These are phyloP conservation scores for Begonia masoniana DNA, from an alignment of 306 rosid genomes.

Conservation along the genomic window DNA sequence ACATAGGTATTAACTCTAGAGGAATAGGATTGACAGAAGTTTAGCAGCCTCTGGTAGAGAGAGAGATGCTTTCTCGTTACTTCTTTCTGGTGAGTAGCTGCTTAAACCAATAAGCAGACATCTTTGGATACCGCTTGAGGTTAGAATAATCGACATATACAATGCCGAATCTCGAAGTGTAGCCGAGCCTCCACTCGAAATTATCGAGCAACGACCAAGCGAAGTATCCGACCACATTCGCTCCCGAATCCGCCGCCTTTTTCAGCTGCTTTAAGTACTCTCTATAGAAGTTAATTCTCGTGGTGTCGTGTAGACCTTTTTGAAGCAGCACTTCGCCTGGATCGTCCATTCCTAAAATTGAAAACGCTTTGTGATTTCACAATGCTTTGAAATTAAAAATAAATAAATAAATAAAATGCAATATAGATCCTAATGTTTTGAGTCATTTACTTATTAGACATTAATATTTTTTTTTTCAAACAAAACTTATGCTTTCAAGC, in stretches of 20 bases:
- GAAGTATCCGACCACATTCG: slow-evolving; percentile 60
- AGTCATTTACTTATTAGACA: too few relatives aligned
- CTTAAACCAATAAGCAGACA: slow-evolving; percentile 92
- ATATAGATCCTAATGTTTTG: too few relatives aligned
- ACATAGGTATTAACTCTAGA: not conserved
- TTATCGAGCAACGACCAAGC: slow-evolving; percentile 95
- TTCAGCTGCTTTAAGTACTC: slow-evolving; percentile 53
- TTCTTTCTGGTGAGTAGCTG: slow-evolving; percentile 37
- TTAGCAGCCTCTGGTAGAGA: not conserved
- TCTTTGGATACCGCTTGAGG: slow-evolving; percentile 76
- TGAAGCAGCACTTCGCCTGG: slow-evolving; percentile 52
- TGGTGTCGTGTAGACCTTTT: slow-evolving; percentile 51
- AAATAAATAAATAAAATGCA: too few relatives aligned
- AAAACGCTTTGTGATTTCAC: not conserved
- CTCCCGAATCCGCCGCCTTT: slow-evolving; percentile 69
- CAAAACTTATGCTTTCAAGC: too few relatives aligned
- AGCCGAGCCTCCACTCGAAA: slow-evolving; percentile 89
- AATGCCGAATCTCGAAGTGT: slow-evolving; percentile 85
- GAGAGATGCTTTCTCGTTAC: slow-evolving; percentile 8
- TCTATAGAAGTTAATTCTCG: slow-evolving; percentile 60
- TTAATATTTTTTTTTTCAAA: too few relatives aligned
- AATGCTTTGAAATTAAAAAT: too few relatives aligned
- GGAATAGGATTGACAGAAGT: not conserved
- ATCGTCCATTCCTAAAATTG: slow-evolving; percentile 66
- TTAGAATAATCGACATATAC: slow-evolving; percentile 70